These are phyloP conservation scores for Lasiodiplodia gonubiensis DNA, from an alignment of 2,329 filamentous ascomycete species.

Conservation along the genomic window DNA sequence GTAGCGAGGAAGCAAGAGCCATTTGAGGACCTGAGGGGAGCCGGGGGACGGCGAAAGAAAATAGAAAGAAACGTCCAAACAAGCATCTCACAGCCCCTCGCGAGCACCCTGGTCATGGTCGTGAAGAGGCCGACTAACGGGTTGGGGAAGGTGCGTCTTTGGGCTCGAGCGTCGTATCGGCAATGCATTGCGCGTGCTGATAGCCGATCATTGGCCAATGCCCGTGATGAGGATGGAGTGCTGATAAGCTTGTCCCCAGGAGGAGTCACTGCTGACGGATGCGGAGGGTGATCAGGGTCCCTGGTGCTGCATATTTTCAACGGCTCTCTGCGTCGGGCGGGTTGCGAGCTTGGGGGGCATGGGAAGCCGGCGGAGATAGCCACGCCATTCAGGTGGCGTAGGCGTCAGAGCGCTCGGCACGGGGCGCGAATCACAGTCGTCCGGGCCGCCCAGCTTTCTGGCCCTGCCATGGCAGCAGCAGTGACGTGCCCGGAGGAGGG, in stretches of 20 bases:
- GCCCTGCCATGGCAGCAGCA: background rate
- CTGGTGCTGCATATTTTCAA: background rate
- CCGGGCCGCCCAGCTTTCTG: conserved; percentile 10
- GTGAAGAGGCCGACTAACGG: conserved; percentile 25
- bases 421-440: background rate
- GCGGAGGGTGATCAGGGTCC: conserved; percentile 14
- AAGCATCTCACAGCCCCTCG: conserved; percentile 24
- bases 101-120: background rate
- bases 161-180: conserved; percentile 18
- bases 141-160: conserved; percentile 21
- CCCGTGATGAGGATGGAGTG: background rate
- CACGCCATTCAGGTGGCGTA: conserved; percentile 11
- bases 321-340: background rate
- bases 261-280: conserved; percentile 2
- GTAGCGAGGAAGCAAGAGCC: conserved; percentile 18
- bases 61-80: conserved; percentile 21
- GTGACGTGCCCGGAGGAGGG: conserved; percentile 18
- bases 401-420: conserved; percentile 11
- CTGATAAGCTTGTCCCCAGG: conserved; percentile 15
- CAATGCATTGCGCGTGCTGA: conserved; percentile 2
- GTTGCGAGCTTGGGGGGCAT: background rate
- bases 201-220: conserved; percentile 25
- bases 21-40: conserved; percentile 17
- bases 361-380: background rate
- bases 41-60: conserved; percentile 4